Evolutionary conservation across 139 green algal genomes (phyloP), one percentile per base, ranked within the genome.

Genomic region (Chara braunii): DNA sequence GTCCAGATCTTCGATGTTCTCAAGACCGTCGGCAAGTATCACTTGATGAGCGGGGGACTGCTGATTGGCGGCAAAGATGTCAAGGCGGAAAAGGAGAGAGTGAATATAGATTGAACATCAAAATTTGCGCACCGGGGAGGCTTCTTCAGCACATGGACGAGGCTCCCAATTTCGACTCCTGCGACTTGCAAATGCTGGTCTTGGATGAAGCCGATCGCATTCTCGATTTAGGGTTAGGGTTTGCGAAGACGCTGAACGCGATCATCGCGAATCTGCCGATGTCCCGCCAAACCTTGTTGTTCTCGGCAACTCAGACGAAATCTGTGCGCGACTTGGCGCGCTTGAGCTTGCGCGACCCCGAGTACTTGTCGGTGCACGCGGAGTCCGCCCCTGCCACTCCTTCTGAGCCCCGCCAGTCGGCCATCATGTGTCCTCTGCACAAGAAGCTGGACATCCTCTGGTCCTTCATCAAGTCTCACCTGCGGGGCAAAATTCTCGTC

Each of bases 141-240:
- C 78, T 99, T 71, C 78, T 99, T 60, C 93, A 99, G 74, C 93
- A 99, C 83, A 96, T 98, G 93, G 93, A 99, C 61, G 91, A 98
- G 78, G 96, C 91, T 3, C 85, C 91, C 0, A 87, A 88, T 36
- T 98, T 98, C 71, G 89, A 96, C 58, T 75, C n/a, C n/a, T n/a
- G n/a, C n/a, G n/a, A n/a, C n/a, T n/a, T n/a, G n/a, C 74, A 83
- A 72, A 42, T 94, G 7, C 80, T 98, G 37, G 88, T 99, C 29
- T 82, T 99, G 23, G 94, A 99, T 57, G 94, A 99, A 77, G 94
- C 94, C 12, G 94, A 99, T 60, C 78, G 94, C 28, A 90, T 94
- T 43, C 76, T 99, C 24, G 93, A 99, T 74, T 89, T 98, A 81
- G n/a, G n/a, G n/a, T n/a, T n/a, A n/a, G 92, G 92, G 26, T 98